These are phyloP conservation scores for Mortierella sp. DNA, from an alignment of 371 early-diverging fungal genomes.

Conservation along the genomic window DNA sequence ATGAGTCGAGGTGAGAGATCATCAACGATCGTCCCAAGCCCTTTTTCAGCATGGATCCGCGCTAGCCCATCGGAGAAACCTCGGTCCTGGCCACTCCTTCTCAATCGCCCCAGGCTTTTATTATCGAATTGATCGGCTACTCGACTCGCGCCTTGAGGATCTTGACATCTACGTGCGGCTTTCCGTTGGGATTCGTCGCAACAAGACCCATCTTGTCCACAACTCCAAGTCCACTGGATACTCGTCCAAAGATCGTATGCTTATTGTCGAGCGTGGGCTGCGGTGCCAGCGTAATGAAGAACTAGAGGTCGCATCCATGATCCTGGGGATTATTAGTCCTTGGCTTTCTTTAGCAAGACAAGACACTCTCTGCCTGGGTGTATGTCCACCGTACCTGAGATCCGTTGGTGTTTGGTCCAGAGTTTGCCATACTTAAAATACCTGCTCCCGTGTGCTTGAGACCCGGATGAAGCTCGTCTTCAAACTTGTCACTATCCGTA, in stretches of 20 bases:
- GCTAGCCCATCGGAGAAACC: too few relatives aligned
- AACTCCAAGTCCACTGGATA: slow-evolving; percentile 73
- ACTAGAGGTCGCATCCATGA: slow-evolving; percentile 48
- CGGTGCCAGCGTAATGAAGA: slow-evolving; percentile 74
- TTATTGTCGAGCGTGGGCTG: slow-evolving; percentile 85
- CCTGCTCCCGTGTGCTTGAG: slow-evolving; percentile 85
- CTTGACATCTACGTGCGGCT: slow-evolving; percentile 57
- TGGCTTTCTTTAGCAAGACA: too few relatives aligned
- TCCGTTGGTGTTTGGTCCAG: slow-evolving; percentile 87
- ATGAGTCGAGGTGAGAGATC: neutral
- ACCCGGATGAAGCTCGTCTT: slow-evolving; percentile 78
- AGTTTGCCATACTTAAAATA: slow-evolving; percentile 87
- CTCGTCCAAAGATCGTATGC: slow-evolving; percentile 80
- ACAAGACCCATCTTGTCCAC: slow-evolving; percentile 79
- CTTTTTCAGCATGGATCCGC: too few relatives aligned
- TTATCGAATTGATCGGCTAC: slow-evolving; percentile 5
- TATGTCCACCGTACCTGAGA: too few relatives aligned
- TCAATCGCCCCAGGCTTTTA: too few relatives aligned
- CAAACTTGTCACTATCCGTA: slow-evolving; percentile 68
- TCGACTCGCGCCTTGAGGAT: slow-evolving; percentile 54
- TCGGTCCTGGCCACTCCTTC: too few relatives aligned
- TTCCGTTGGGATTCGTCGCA: slow-evolving; percentile 67
- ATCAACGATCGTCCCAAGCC: too few relatives aligned
- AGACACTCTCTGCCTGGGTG: too few relatives aligned
- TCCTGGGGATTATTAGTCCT: neutral